phyloP scores from a whole-genome alignment of 257 asterid genomes.

The Solanum rostratum region DNA sequence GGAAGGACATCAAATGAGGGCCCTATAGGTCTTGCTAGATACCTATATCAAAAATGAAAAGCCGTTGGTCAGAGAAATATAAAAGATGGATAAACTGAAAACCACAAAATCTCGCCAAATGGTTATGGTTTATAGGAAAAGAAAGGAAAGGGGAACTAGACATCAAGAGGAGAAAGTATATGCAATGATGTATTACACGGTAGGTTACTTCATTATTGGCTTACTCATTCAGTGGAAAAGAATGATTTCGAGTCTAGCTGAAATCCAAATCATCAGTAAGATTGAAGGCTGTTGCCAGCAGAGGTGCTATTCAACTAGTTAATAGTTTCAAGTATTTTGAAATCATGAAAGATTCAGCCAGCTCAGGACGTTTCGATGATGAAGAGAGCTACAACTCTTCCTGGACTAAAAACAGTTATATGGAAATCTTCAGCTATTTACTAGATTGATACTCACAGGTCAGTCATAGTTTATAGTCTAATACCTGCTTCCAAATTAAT shows the following conservation, averaged over 20 bases:
- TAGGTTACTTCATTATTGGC: not conserved
- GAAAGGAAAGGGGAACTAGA: not conserved
- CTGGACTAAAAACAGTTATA: not conserved
- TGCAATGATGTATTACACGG: not conserved
- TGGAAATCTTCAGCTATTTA: not conserved
- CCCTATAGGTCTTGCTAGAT: slow-evolving; percentile 74
- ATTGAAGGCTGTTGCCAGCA: not conserved
- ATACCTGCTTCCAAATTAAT: not conserved
- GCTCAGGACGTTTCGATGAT: not conserved
- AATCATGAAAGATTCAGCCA: not conserved
- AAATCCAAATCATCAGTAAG: not conserved
- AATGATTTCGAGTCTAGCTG: not conserved
- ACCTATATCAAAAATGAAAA: slow-evolving; percentile 77
- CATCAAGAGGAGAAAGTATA: not conserved
- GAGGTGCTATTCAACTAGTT: not conserved
- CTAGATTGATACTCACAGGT: not conserved
- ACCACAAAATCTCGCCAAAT: not conserved
- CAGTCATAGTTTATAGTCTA: not conserved
- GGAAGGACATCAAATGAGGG: slow-evolving; percentile 51
- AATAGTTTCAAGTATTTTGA: not conserved
- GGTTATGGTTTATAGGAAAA: not conserved
- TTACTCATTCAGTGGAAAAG: not conserved
- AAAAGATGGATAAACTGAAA: not conserved
- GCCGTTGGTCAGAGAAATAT: slow-evolving; percentile 39
- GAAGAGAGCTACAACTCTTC: not conserved